Base-by-base conservation (phyloP, 129 eudicot species). In the Flaveria brownii region DNA sequence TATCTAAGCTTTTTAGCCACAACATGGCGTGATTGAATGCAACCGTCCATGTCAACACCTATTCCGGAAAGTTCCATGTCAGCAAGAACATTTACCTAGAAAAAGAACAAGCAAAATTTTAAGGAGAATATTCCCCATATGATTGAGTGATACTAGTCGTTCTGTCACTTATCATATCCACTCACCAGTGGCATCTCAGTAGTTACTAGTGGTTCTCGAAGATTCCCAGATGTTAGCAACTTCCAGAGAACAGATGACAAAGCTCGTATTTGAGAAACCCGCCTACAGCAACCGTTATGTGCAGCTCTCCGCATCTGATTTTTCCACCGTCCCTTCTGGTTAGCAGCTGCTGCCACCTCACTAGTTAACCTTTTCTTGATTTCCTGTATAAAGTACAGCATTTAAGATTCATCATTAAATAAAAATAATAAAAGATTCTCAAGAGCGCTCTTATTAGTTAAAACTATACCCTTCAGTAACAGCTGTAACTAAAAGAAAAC, bases 21-120 rank as follows among this genome's bases (percentile, higher is more conserved):
- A 17, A 87, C 57, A 55, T 91, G 84, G 17, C 97, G 90, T 30
- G 96, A 91, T 77, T 78, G 87, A 28, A 95, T 87, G 85, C 99
- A 95, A 66, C 96, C 92, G 63, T 95, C 97, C 94, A 95, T 91
- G 86, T 95, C 96, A 70, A 95, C 97, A 36, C 99, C 99, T 45
- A 95, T 87, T 57, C 97, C 99, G 30, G 85, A 84, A 28, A 82
- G 88, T 85, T 95, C 99, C 99, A 95, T 95, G 64, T 95, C 92
- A 74, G 97, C 92, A 80, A 91, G 92, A 83, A 95, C 89, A 65
- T 95, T 80, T 47, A 86, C 96, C 98, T 93, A 76, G 42, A 78
- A 81, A 36, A 81, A 67, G 22, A 17, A 79, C 16, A 47, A 47
- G 7, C 59, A 71, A 51, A 18, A 14, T 12, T 70, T 45, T 11